A percentile compares a stretch with the other conserved stretches of the same genome.
phyloP scores from a whole-genome alignment of 2,329 filamentous ascomycete species.

The Fonsecaea monophora region DNA sequence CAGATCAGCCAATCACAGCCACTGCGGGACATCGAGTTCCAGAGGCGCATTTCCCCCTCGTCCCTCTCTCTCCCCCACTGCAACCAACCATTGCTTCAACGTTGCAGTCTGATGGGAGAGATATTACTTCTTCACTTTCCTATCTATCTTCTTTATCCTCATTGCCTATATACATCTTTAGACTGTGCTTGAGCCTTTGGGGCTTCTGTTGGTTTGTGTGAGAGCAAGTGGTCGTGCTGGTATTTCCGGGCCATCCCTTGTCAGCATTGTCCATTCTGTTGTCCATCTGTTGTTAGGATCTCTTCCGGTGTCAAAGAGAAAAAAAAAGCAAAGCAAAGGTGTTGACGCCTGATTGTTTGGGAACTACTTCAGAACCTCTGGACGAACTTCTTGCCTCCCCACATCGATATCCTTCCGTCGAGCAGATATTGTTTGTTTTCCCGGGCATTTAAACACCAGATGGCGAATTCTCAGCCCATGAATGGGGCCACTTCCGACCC shows the following conservation, averaged over 20 bases:
- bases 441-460: slow-evolving; percentile 10
- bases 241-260: background rate
- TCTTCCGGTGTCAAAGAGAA: background rate
- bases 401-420: background rate
- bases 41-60: background rate
- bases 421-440: background rate
- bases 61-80: background rate
- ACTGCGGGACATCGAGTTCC: background rate
- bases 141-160: background rate
- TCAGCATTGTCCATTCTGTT: background rate
- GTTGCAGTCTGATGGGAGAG: background rate
- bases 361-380: background rate
- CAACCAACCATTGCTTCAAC: background rate
- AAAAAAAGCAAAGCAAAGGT: background rate
- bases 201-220: background rate
- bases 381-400: background rate
- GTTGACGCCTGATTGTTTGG: no score
- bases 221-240: background rate
- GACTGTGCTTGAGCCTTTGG: background rate
- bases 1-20: slow-evolving; percentile 5
- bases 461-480: slow-evolving; percentile 26
- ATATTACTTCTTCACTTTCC: background rate
- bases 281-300: background rate
- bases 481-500: slow-evolving; percentile 27
- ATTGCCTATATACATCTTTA: background rate